Evolutionary conservation across 805 yeast genomes (phyloP), one percentile per base, ranked within the genome.

Genomic region (Kodamaea jinghongensis): DNA sequence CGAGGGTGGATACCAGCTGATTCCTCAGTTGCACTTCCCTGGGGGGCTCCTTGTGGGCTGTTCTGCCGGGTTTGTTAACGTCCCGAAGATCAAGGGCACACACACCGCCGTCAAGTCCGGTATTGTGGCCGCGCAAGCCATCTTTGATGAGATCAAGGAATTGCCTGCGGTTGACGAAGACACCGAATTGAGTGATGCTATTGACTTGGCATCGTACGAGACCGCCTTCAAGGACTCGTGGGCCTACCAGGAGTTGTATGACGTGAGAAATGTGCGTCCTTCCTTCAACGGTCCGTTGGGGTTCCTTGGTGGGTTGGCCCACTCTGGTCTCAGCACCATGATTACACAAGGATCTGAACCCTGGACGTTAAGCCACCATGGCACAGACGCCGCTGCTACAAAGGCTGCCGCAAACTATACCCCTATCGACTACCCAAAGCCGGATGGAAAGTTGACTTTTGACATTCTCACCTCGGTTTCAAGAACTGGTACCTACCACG

Each of bases 31-130:
- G 40, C 70, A 82, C 49, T 93, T 93, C 76, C 98, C 98, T 2
- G 99, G 99, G 36, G 99, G 99, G 38, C 83, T 89, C 6, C 66
- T 93, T 20, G 91, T 93, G 28, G 99, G 99, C 23, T 93, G 95
- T 42, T 71, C 95, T 42, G 99, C 99, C 3, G 99, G 99, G 1
- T 91, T 93, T 61, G 77, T 93, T 79, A 93, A 93, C 58, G 98
- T 93, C 31, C 97, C 99, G 38, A 93, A 91, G 62, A 86, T 93
- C 55, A 93, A 93, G 66, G 99, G 99, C 11, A 83, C 97, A 0
- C 99, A 93, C 61, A 91, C 96, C 1, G 98, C 99, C 1, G 87
- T 93, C 80, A 93, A 93, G 63, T 75, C 93, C 7, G 99, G 98
- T 23, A 82, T 93, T 75, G 63, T 93, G 20, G 99, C 99, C 2